Base-by-base conservation (phyloP, 257 asterid genomes). In the Primulina huaijiensis region DNA sequence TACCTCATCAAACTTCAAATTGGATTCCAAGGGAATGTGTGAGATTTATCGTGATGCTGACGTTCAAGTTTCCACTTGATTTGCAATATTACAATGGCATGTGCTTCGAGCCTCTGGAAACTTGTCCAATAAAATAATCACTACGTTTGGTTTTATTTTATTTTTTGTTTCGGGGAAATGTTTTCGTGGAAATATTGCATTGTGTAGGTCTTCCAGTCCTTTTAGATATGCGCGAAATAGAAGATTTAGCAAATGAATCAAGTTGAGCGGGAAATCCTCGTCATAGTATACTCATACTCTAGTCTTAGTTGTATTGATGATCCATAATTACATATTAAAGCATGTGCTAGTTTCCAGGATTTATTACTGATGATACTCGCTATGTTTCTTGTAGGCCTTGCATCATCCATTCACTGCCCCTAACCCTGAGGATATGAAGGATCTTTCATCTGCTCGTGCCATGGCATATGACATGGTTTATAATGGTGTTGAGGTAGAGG, bases 351-450 rank as follows among this genome's bases (percentile, higher is more conserved):
- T 70, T n/a, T 62, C 40, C 14, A 30, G 62, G 50, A 33, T 61
- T 33, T 53, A 59, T 17, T 23, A 23, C 25, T 23, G 25, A 23
- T 23, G 1, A 27, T 46, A 38, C 33, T 53, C 58, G 35, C 14
- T 34, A 64, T 62, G 64, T 65, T 52, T 40, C 64, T 78, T 74
- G 27, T 68, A 94, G 99, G 97, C 99, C 64, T 82, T 91, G 86
- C 99, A 94, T 75, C 97, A 91, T 81, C 99, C 99, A 67, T 94
- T 94, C 82, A 91, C 97, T 2, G 97, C 99, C 58, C 99, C 99
- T 57, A 82, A 91, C 77, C 97, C 97, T 50, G 97, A 89, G 79
- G 99, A 94, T 78, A 82, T 89, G 85, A 56, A 78, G 34, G 90
- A 89, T 82, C 90, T 94, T 66, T 60, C 96, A 57, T 86, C 95